These are phyloP conservation scores for Suillus clintonianus DNA, from an alignment of 768 basidiomycete genomes.

Conservation along the genomic window DNA sequence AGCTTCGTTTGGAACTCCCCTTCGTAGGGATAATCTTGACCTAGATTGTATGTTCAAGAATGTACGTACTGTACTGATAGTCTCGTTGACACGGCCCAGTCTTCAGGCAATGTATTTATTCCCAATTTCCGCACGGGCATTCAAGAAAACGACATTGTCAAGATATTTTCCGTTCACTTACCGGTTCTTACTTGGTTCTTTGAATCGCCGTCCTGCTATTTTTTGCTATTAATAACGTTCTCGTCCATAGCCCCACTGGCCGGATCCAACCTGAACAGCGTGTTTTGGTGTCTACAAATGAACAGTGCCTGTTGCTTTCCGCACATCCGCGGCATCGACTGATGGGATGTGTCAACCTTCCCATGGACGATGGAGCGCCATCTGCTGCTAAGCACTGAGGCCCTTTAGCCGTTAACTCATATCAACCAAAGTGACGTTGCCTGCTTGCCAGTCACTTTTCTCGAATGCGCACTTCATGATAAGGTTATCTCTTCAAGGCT, in stretches of 20 bases:
- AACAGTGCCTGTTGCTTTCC: constrained; percentile 10
- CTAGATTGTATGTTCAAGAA: neutral
- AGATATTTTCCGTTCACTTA: neutral
- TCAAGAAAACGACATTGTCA: neutral
- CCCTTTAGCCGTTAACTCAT: neutral
- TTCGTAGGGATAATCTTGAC: neutral
- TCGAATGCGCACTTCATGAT: constrained; percentile 20
- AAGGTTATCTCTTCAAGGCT: constrained; percentile 28
- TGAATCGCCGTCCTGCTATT: neutral
- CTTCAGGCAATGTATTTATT: neutral
- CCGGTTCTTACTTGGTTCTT: constrained; percentile 1
- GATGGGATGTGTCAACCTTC: constrained; percentile 25
- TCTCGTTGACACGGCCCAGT: neutral
- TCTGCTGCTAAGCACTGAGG: neutral
- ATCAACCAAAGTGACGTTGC: constrained; percentile 16
- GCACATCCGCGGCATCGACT: constrained; percentile 32
- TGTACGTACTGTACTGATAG: neutral
- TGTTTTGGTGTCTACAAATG: constrained; percentile 3
- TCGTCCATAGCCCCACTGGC: neutral
- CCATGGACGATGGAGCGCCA: constrained; percentile 21
- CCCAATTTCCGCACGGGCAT: constrained; percentile 1
- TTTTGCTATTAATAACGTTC: constrained; percentile 1
- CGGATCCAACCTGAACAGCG: neutral
- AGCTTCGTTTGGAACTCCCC: neutral
- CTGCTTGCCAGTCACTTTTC: constrained; percentile 25